Evolutionary conservation across 2,329 filamentous ascomycete genomes (phyloP), one percentile per base, ranked within the genome.

Genomic region (Claviceps humidiphila): DNA sequence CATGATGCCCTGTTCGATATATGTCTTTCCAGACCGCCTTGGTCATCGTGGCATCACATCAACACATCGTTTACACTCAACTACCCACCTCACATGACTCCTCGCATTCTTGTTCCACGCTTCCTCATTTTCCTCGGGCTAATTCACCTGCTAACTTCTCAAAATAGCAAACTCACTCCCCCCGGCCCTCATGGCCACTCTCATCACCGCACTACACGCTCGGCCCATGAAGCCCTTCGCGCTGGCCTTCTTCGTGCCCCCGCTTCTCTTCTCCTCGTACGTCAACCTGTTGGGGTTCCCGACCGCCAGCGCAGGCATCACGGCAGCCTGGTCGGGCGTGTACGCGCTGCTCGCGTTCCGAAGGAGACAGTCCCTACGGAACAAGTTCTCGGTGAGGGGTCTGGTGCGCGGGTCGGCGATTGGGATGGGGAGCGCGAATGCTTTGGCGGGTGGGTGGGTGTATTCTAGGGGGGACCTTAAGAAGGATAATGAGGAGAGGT

Each of bases 221-320:
- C 75, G 76, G 2, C 78, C 78, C 38, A 62, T 77, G 48, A 74
- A 75, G 57, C 58, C 68, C 13, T 64, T 78, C 3, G 74, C 77
- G 39, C 70, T 80, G 60, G 71, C 77, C 61, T 66, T 75, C 57
- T 72, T 74, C 60, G 64, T 69, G n/a, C 74, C 53, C 9, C 43
- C 49, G 4, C 46, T 55, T 30, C 49, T 56, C 20, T 78, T 81
- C 65, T 69, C 73, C 51, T 74, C 72, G 61, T 82, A 81, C 66
- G 72, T 80, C 60, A 80, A 79, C 63, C 71, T 82, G 6, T 75
- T 77, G 20, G 78, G 78, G 54, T 80, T 76, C 67, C 73, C 72
- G 55, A 77, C 75, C 4, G 77, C 78, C 61, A 72, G 71, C 53
- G 78, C 77, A 2, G 78, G 76, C 49, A 66, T 81, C 53, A 71